Evolutionary conservation across 495 filamentous ascomycete species (phyloP).

Genomic region (Penicillium canescens): DNA sequence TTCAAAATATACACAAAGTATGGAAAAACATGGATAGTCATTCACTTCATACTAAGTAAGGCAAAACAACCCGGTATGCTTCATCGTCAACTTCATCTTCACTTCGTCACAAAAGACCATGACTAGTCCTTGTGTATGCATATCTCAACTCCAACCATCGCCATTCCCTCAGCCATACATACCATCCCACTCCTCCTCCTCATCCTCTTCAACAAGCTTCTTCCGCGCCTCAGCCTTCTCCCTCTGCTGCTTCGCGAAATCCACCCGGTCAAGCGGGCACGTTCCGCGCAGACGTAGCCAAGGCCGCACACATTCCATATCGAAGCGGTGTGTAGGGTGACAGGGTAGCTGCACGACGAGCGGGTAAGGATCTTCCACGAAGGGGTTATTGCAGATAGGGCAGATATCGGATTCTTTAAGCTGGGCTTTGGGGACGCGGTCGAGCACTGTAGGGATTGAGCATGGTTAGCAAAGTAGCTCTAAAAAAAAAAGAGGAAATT

Average conservation of each 20-base stretch:
- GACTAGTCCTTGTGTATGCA: neutral
- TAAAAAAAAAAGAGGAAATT: neutral
- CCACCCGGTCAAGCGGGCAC: conserved; percentile 83
- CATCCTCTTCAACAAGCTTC: conserved; percentile 59
- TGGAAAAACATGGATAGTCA: too few species aligned
- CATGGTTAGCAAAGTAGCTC: neutral
- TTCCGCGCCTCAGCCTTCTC: conserved; percentile 56
- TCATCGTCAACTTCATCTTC: too few species aligned
- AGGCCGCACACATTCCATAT: conserved; percentile 90
- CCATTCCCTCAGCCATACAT: conserved; percentile 62
- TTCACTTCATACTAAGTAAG: too few species aligned
- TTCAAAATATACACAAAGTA: neutral
- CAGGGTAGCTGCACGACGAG: conserved; percentile 89
- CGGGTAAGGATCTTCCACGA: conserved; percentile 74
- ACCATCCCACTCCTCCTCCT: conserved; percentile 69
- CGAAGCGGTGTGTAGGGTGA: conserved; percentile 77
- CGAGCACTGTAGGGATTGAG: conserved; percentile 51
- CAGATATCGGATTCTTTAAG: conserved; percentile 71
- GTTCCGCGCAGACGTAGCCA: conserved; percentile 88
- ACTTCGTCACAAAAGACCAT: neutral
- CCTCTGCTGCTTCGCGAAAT: conserved; percentile 73
- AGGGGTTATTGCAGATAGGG: conserved; percentile 83
- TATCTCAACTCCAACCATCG: conserved; percentile 4
- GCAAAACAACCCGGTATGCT: too few species aligned
- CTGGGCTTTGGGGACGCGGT: conserved; percentile 70